Percentiles rank a stretch among this genome's conserved stretches.
phyloP scores from a whole-genome alignment of 2,329 filamentous ascomycete genomes.

The Aspergillus pseudoglaucus region DNA sequence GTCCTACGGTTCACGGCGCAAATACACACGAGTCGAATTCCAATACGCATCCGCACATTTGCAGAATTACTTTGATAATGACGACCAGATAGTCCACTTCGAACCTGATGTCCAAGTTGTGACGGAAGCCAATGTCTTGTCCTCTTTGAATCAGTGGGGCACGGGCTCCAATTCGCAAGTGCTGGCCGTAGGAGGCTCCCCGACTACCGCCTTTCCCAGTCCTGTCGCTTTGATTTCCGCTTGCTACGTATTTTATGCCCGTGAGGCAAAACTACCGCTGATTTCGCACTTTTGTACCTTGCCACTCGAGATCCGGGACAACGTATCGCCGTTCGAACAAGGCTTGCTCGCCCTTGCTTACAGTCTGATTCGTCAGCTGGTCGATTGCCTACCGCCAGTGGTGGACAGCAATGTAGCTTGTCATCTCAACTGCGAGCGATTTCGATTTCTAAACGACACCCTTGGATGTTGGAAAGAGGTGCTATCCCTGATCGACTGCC shows the following conservation, averaged over 20 bases:
- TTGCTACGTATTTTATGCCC: constrained; percentile 26
- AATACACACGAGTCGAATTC: constrained; percentile 26
- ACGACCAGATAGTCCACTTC: constrained; percentile 27
- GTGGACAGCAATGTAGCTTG: constrained; percentile 28
- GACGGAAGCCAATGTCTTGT: constrained; percentile 20
- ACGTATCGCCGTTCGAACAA: constrained; percentile 20
- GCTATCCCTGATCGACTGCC: constrained; percentile 29
- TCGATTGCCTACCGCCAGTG: constrained; percentile 30
- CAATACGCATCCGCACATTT: constrained; percentile 30
- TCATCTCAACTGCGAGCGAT: constrained; percentile 30
- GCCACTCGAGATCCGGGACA: constrained; percentile 13
- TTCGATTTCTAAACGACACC: constrained; percentile 28
- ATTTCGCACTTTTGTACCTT: constrained; percentile 33
- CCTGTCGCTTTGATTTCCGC: constrained; percentile 28
- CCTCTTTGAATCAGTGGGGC: constrained; percentile 29
- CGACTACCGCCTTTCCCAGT: constrained; percentile 18
- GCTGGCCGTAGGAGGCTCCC: constrained; percentile 25
- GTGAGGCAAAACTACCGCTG: constrained; percentile 24
- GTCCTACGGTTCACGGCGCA: constrained; percentile 27
- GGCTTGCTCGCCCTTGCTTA: constrained; percentile 33
- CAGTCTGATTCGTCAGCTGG: constrained; percentile 33
- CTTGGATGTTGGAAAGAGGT: constrained; percentile 30
- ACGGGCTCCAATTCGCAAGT: constrained; percentile 27
- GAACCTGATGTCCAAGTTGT: constrained; percentile 22
- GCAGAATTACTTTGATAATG: constrained; percentile 29